These are phyloP conservation scores for Rhizoctonia solani DNA, from an alignment of 1,284 basidiomycete species.

Conservation along the genomic window DNA sequence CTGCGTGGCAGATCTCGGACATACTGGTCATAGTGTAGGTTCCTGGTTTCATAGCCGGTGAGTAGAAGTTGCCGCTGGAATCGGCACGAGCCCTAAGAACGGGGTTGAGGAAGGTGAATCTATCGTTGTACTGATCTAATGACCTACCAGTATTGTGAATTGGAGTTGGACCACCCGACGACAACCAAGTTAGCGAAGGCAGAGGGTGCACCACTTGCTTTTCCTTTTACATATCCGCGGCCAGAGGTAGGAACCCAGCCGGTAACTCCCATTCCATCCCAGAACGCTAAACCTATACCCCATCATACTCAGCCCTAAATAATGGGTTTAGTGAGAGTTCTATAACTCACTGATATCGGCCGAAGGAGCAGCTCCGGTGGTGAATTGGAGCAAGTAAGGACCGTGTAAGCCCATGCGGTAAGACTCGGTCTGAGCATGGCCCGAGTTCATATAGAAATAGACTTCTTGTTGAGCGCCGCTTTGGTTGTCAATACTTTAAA, in stretches of 20 bases:
- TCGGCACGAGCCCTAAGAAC: conserved; percentile 39
- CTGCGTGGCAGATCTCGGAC: neutral
- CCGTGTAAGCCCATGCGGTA: conserved; percentile 35
- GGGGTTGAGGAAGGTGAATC: neutral
- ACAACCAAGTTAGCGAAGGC: conserved; percentile 42
- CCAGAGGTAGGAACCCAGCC: conserved; percentile 52
- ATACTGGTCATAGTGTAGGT: conserved; percentile 49
- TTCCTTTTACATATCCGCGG: conserved; percentile 53
- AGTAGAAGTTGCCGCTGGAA: conserved; percentile 51
- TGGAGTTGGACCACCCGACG: conserved; percentile 51
- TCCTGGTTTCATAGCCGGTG: conserved; percentile 55
- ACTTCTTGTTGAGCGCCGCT: conserved; percentile 29
- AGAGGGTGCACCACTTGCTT: conserved; percentile 52
- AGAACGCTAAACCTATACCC: conserved; percentile 51
- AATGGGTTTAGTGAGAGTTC: too few species aligned
- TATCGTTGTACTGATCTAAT: neutral
- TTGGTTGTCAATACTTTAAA: conserved; percentile 29
- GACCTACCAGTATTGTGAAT: conserved; percentile 53
- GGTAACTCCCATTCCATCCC: conserved; percentile 51
- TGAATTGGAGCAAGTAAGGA: conserved; percentile 38
- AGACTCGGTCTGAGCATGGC: conserved; percentile 37
- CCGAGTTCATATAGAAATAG: conserved; percentile 38
- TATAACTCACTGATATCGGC: conserved; percentile 18
- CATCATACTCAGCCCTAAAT: neutral
- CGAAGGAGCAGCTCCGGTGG: conserved; percentile 22